Percentiles rank a stretch among this genome's conserved stretches.
phyloP scores from a whole-genome alignment of 305 asterid species.

The Stenogyne calaminthoides region DNA sequence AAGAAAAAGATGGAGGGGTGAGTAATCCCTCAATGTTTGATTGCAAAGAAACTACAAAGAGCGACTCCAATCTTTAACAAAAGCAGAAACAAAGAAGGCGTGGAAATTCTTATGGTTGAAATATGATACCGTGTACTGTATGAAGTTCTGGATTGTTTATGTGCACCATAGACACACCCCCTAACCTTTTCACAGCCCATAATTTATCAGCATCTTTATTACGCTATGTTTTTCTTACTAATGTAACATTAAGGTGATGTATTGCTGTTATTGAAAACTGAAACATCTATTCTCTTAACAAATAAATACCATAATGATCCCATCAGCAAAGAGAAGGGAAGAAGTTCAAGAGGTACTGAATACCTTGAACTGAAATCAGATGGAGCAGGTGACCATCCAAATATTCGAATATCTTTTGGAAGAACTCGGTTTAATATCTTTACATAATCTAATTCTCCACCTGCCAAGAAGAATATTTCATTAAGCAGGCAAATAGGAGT shows the following conservation, averaged over 20 bases:
- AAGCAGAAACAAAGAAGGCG: background rate
- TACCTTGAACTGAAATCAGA: constrained; percentile 88
- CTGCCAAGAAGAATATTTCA: constrained; percentile 42
- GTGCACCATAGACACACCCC: constrained; percentile 10
- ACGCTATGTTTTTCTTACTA: constrained; percentile 14
- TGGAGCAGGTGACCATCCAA: constrained; percentile 97
- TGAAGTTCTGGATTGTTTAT: constrained; percentile 19
- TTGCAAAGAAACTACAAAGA: background rate
- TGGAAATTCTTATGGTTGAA: background rate
- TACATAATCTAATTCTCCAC: constrained; percentile 83
- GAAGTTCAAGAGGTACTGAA: constrained; percentile 26
- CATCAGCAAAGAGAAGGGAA: constrained; percentile 24
- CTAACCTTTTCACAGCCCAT: constrained; percentile 5
- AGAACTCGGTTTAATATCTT: constrained; percentile 73
- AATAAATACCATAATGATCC: constrained; percentile 19
- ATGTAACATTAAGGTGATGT: constrained; percentile 20
- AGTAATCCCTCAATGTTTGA: background rate
- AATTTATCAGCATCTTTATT: constrained; percentile 7
- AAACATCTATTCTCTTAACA: constrained; percentile 7
- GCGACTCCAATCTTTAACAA: background rate
- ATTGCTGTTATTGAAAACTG: constrained; percentile 11
- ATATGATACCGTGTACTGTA: background rate
- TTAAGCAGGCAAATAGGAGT: constrained; percentile 15
- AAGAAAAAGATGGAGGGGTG: background rate
- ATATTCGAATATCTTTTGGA: constrained; percentile 83